phyloP scores from a whole-genome alignment of 75 land plant genomes.

The Pinus tabuliformis region DNA sequence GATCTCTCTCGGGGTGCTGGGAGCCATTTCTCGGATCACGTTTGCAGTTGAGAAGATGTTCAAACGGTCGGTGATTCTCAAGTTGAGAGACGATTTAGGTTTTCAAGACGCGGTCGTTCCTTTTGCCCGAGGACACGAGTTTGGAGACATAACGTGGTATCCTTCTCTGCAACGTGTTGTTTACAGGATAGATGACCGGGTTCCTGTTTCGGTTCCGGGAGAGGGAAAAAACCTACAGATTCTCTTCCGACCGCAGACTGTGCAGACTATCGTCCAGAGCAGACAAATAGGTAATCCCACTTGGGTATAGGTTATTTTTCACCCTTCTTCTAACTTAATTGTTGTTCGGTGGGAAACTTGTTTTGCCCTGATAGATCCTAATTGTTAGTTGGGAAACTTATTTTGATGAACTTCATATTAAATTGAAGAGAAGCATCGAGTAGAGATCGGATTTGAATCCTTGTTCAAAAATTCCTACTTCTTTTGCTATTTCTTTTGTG shows the following conservation, averaged over 20 bases:
- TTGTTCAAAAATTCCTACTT: too few species aligned
- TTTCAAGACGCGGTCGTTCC: neutral
- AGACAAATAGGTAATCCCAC: slow-evolving; percentile 7
- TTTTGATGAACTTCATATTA: too few species aligned
- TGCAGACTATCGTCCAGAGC: neutral
- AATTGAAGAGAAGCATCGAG: too few species aligned
- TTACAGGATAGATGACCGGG: neutral
- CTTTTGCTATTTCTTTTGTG: too few species aligned
- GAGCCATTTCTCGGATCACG: slow-evolving; percentile 17
- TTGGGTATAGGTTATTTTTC: too few species aligned
- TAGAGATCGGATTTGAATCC: too few species aligned
- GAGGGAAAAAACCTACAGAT: slow-evolving; percentile 5
- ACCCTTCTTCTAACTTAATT: too few species aligned
- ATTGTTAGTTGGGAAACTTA: too few species aligned
- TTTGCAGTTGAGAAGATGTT: slow-evolving; percentile 20
- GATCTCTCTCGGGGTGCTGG: slow-evolving; percentile 14
- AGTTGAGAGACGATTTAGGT: neutral
- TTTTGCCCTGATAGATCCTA: too few species aligned
- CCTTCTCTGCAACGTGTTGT: neutral
- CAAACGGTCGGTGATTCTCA: slow-evolving; percentile 7
- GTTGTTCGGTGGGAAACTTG: too few species aligned
- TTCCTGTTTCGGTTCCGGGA: slow-evolving; percentile 5
- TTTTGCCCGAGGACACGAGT: slow-evolving; percentile 4
- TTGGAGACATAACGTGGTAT: slow-evolving; percentile 14
- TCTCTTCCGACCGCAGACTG: slow-evolving; percentile 5